Evolutionary conservation across 2,329 filamentous ascomycete genomes (phyloP), one percentile per base, ranked within the genome.

Genomic region (Cytospora leucostoma): DNA sequence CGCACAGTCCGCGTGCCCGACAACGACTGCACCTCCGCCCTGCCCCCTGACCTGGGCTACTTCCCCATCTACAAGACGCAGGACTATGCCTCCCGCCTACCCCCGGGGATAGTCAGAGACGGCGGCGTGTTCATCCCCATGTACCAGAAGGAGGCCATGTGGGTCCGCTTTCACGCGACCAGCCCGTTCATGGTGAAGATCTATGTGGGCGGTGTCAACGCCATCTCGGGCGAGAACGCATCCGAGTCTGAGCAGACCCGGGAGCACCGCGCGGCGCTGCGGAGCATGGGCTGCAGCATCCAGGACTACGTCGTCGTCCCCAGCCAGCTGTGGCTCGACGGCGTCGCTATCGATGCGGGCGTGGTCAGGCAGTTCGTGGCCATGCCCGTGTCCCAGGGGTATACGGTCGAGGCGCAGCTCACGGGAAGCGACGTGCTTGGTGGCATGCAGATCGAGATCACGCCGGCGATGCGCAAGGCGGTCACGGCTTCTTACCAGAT

Each of bases 341-440:
- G 77, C 2, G 73, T 79, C 33, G 76, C 72, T 0, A 67, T 67
- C 12, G 63, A 68, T 0, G 68, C 75, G 32, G 76, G 77, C 11
- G 68, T 69, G 1, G 77, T 82, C 5, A 73, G 77, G 11, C 80
- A 83, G 64, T 83, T 83, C 63, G 77, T 82, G 3, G 79, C 80
- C 2, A 78, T 79, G 74, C 76, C 78, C 0, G 66, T 76, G 35
- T 76, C 75, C 1, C 70, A 69, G 17, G 78, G 78, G 1, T 78
- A 80, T 60, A 76, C 76, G 0, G 73, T 82, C 10, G 80, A 83
- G 67, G 72, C 73, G 2, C 80, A 83, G 66, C 66, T 81, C 5
- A 80, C 76, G 0, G 78, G 78, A 3, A 62, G 73, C 49, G 79
- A 82, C 27, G 64, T 66, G 3, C 64, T 74, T 4, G 75, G 76